phyloP scores from a whole-genome alignment of 306 rosid species.

The Quercus glauca region DNA sequence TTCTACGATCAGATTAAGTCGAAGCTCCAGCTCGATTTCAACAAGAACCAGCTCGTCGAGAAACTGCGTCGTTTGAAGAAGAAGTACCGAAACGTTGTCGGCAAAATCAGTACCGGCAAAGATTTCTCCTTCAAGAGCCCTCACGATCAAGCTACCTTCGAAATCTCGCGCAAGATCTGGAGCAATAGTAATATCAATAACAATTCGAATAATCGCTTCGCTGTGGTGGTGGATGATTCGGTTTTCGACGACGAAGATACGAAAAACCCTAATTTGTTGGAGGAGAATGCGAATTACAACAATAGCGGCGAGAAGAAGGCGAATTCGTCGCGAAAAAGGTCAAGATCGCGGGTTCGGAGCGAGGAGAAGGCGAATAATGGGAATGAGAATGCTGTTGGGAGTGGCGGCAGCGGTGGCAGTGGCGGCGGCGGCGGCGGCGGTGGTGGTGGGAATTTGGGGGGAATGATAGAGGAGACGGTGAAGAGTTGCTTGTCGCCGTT shows the following conservation, averaged over 20 bases:
- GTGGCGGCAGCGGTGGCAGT: no score
- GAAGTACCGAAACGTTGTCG: constrained; percentile 50
- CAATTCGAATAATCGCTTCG: constrained; percentile 18
- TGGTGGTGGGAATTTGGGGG: neutral
- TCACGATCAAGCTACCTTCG: constrained; percentile 70
- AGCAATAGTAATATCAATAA: constrained; percentile 6
- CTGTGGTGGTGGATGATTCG: constrained; percentile 35
- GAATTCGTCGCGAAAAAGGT: constrained; percentile 39
- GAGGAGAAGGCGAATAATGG: constrained; percentile 23
- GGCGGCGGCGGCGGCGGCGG: no score
- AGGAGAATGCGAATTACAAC: constrained; percentile 7
- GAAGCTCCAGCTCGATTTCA: constrained; percentile 58
- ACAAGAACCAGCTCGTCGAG: constrained; percentile 63
- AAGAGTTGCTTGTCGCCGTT: constrained; percentile 3
- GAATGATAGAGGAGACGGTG: constrained; percentile 1
- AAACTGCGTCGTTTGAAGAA: constrained; percentile 75
- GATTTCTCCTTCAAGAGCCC: constrained; percentile 58
- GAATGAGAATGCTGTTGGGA: no score
- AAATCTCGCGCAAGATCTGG: constrained; percentile 77
- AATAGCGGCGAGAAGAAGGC: constrained; percentile 38
- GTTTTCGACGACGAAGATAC: constrained; percentile 67
- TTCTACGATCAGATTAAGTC: constrained; percentile 54
- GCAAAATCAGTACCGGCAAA: constrained; percentile 41
- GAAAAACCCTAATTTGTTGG: constrained; percentile 35
- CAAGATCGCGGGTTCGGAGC: constrained; percentile 22